phyloP scores from a whole-genome alignment of 371 early-diverging fungal genomes.

The Mucor saturninus region DNA sequence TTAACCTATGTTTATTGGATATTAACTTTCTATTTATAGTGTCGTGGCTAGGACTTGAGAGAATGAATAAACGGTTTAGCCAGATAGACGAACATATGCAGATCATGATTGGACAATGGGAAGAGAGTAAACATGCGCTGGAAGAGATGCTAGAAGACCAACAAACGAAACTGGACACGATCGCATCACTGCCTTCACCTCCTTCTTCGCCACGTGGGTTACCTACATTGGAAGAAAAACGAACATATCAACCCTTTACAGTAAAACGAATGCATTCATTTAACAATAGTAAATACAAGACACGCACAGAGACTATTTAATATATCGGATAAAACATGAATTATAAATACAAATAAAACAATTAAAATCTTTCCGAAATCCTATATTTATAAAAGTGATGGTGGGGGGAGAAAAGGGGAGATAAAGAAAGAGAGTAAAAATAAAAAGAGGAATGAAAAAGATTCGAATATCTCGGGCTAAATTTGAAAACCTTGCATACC shows the following conservation, averaged over 20 bases:
- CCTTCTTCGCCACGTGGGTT: constrained; percentile 34
- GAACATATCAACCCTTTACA: not conserved
- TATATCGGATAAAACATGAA: not conserved
- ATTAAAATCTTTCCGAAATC: not conserved
- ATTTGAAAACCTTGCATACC: constrained; percentile 38
- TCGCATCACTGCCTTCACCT: constrained; percentile 38
- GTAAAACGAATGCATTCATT: constrained; percentile 5
- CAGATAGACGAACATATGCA: constrained; percentile 38
- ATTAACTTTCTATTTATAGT: constrained; percentile 2
- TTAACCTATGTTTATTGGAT: not conserved
- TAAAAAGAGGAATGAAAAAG: constrained; percentile 11
- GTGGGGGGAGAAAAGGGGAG: not conserved
- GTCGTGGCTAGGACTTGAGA: constrained; percentile 17
- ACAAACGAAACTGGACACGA: constrained; percentile 6
- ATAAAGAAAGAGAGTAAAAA: not conserved
- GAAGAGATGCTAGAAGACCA: constrained; percentile 15
- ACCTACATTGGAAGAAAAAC: not conserved
- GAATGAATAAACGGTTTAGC: constrained; percentile 33
- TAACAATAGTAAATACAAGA: not conserved
- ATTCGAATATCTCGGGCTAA: constrained; percentile 38
- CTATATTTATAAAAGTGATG: not conserved
- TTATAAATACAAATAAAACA: not conserved
- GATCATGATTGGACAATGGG: constrained; percentile 39
- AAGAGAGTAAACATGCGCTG: constrained; percentile 32
- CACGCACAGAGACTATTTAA: not conserved